These are phyloP conservation scores for Fraxinus sp. DNA, from an alignment of 305 asterid genomes.

Conservation along the genomic window DNA sequence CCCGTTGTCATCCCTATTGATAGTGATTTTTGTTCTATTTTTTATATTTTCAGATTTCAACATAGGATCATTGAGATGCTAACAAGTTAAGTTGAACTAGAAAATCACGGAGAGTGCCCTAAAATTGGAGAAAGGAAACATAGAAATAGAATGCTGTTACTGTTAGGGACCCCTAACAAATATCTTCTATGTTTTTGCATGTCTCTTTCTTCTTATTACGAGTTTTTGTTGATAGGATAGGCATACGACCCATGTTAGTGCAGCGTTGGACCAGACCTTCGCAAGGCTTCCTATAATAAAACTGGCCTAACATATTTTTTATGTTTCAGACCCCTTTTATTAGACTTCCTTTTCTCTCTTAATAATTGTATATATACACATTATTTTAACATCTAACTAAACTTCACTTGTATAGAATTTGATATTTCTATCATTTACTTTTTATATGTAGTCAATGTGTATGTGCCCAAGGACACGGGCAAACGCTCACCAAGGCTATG, in stretches of 20 bases:
- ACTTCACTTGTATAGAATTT: background rate
- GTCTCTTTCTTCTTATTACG: background rate
- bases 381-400: background rate
- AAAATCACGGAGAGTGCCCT: background rate
- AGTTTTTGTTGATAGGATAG: background rate
- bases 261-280: no score
- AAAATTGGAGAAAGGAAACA: background rate
- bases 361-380: background rate
- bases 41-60: background rate
- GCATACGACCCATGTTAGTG: background rate
- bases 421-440: background rate
- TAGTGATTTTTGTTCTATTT: background rate
- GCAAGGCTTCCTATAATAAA: no score
- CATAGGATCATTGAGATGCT: background rate
- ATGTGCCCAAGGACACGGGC: conserved; percentile 92
- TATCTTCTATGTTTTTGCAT: background rate
- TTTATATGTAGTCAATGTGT: conserved; percentile 61
- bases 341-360: background rate
- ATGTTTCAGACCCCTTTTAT: conserved; percentile 19
- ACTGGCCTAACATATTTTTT: conserved; percentile 34
- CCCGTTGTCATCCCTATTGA: no score
- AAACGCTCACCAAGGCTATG: conserved; percentile 87
- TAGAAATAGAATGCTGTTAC: background rate
- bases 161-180: background rate
- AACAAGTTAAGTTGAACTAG: background rate